Evolutionary conservation across 306 rosid genomes (phyloP).

Genomic region (Cyamopsis tetragonoloba): DNA sequence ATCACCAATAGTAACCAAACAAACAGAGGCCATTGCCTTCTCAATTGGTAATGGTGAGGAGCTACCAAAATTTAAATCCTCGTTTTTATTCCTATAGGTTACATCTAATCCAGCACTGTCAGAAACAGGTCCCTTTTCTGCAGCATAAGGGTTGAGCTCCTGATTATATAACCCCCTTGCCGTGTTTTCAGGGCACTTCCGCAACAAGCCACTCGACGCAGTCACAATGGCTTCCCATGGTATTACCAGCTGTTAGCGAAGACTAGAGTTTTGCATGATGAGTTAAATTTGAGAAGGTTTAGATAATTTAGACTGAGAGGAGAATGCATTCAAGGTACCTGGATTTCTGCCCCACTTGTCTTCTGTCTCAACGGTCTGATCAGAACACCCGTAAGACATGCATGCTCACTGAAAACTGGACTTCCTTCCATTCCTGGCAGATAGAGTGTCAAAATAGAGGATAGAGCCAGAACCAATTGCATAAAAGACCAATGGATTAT

Average conservation of each 20-base stretch:
- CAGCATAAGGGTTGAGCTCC: slow-evolving; percentile 31
- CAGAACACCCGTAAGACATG: slow-evolving; percentile 67
- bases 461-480: slow-evolving; percentile 33
- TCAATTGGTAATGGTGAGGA: slow-evolving; percentile 48
- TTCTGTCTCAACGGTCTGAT: slow-evolving; percentile 82
- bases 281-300: slow-evolving; percentile 45
- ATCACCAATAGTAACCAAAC: slow-evolving; percentile 79
- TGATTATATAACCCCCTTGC: slow-evolving; percentile 36
- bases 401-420: slow-evolving; percentile 73
- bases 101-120: slow-evolving; percentile 28
- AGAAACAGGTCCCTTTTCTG: slow-evolving; percentile 25
- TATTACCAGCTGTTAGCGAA: slow-evolving; percentile 90
- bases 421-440: slow-evolving; percentile 89
- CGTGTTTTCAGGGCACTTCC: slow-evolving; percentile 39
- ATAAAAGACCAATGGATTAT: slow-evolving; percentile 34
- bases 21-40: slow-evolving; percentile 74
- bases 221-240: slow-evolving; percentile 87
- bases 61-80: slow-evolving; percentile 29
- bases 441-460: slow-evolving; percentile 36
- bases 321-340: slow-evolving; percentile 52
- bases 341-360: slow-evolving; percentile 78
- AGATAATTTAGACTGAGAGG: slow-evolving; percentile 21
- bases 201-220: slow-evolving; percentile 66
- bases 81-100: slow-evolving; percentile 13
- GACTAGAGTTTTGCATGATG: slow-evolving; percentile 68